A percentile compares a stretch with the other conserved stretches of the same genome.
Evolutionary conservation across 2,329 filamentous ascomycete species (phyloP).

Genomic region (Paecilomyces fulvus): DNA sequence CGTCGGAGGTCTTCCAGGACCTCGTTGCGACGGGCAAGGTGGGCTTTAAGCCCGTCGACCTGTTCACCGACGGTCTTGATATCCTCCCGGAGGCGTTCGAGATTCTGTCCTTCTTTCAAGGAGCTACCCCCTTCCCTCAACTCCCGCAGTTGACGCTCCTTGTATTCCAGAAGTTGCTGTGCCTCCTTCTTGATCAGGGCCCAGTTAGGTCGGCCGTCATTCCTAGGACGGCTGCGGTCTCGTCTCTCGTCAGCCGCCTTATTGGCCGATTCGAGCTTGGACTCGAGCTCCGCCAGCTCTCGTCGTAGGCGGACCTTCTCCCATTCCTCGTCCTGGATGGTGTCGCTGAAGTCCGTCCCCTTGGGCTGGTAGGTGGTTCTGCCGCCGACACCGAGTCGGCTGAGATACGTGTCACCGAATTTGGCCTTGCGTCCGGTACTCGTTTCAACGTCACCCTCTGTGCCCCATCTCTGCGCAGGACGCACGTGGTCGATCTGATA

Average conservation of each 20-base stretch:
- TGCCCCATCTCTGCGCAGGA: constrained; percentile 68
- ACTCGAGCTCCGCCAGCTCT: constrained; percentile 79
- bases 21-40: constrained; percentile 68
- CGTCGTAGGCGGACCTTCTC: constrained; percentile 94
- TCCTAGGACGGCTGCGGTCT: constrained; percentile 39
- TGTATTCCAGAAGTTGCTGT: constrained; percentile 91
- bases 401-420: constrained; percentile 95
- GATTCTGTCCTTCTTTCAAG: constrained; percentile 56
- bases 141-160: constrained; percentile 65
- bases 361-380: constrained; percentile 70
- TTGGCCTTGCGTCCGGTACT: constrained; percentile 85
- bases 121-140: constrained; percentile 54
- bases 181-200: constrained; percentile 89
- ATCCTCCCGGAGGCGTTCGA: constrained; percentile 77
- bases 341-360: constrained; percentile 82
- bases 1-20: constrained; percentile 66
- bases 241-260: constrained; percentile 58
- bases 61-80: constrained; percentile 87
- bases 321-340: constrained; percentile 86
- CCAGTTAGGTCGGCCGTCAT: constrained; percentile 69
- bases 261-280: constrained; percentile 78
- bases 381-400: constrained; percentile 67
- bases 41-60: constrained; percentile 78
- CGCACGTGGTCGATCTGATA: constrained; percentile 79
- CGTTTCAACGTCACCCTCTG: constrained; percentile 69